Evolutionary conservation across 345 rosid genomes (phyloP), one percentile per base, ranked within the genome.

Genomic region (Moricandia moricandioides): DNA sequence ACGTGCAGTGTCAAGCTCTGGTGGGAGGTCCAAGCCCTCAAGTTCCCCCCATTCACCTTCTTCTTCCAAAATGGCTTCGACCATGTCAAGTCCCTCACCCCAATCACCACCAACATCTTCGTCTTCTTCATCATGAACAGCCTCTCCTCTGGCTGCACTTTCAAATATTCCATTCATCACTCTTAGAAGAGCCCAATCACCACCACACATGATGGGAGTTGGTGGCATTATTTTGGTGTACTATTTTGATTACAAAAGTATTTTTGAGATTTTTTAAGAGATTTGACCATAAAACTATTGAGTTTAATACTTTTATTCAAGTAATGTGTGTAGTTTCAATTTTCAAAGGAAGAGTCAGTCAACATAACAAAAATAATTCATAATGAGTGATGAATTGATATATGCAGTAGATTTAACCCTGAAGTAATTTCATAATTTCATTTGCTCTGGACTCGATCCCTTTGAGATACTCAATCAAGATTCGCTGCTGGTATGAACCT

Each of bases 401-500:
- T 52, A 52, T 54, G 2, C 31, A 26, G 26, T 17, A 10, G 64
- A 60, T 29, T 66, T 76, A 83, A 43, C 87, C 83, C 71, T 67
- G 79, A 67, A 94, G 89, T 58, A 83, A 77, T 30, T 79, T 81
- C 39, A 85, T 83, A 60, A 90, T 78, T 73, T 87, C 95, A 75
- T 79, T 83, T 0, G 89, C 84, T 82, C 93, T 88, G 27, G 86
- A 86, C 78, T 91, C 85, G 62, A 94, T 91, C 60, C 96, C 95
- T 82, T 83, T 90, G 14, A 90, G 85, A 82, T 86, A 89, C 79
- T 90, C 96, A 0, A 80, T 78, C 13, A 94, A 85, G 71, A 91
- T 73, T 11, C 93, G 88, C 65, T 94, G 97, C 83, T 84, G 91
- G 81, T 91, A 91, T 7, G 99, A 94, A 34, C 99, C 97, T 79